Evolutionary conservation across 1,284 basidiomycete species (phyloP), one percentile per base, ranked within the genome.

Genomic region (Cutaneotrichosporon curvatum): DNA sequence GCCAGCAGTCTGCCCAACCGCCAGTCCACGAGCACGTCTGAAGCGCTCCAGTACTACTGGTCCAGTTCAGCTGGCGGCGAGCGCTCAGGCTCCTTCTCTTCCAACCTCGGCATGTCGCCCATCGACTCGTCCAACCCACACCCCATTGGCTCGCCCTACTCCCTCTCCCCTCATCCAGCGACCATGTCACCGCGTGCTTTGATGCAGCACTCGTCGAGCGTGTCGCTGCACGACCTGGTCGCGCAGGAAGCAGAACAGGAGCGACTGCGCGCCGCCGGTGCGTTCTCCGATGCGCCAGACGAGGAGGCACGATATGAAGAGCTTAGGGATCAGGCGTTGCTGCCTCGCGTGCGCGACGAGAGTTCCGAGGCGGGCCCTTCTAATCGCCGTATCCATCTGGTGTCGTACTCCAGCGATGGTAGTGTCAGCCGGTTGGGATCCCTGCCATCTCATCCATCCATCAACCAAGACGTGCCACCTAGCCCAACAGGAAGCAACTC

Each of bases 11-110:
- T n/a, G 7, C 35, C 35, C n/a, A 36, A 36, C 25, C 55, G 67
- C 4, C 50, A 55, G 33, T 65, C 67, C 11, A 65, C 62, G 14
- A 58, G 61, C 16, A 55, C 62, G 2, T 60, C 62, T 8, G 61
- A 59, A 10, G 65, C 63, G 16, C 50, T 67, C 8, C 65, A 66
- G 48, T 66, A 69, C 45, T 69, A 69, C 53, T 69, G 59, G 58
- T 67, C 63, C 5, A 53, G 53, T 7, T 48, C 56, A 14, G 65
- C 67, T 9, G 67, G 65, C n/a, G 67, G 65, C n/a, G 55, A 52
- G 18, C 63, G 65, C n/a, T 58, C 59, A n/a, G 55, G 53, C 6
- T 65, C 62, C 9, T 53, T 62, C 14, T 60, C 62, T 4, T 62
- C 62, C 2, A 60, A 56, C 4, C 50, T 66, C 16, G 56, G 57